Evolutionary conservation across 2,329 filamentous ascomycete species (phyloP), one percentile per base, ranked within the genome.

Genomic region (Penicillium digitatum): DNA sequence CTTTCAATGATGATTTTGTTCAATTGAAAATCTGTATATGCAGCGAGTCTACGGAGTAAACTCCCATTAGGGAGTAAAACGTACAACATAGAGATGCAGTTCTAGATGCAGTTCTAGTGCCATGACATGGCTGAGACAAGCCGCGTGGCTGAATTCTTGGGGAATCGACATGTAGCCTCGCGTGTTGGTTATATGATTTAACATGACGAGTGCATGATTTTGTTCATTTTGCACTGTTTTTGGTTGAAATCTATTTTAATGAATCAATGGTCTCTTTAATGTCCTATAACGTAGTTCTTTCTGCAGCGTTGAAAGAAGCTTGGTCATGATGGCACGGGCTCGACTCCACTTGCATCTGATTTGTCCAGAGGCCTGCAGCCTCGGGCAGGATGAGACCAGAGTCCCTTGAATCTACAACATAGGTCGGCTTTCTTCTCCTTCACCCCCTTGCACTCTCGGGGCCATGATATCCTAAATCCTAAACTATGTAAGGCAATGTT

Each of bases 391-490:
- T 32, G 10, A 31, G 10, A 31, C 26, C 49, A 16, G 14, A 11
- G 31, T 46, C 26, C 18, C 20, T 52, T 32, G 14, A 37, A 52
- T 51, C 39, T 51, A n/a, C n/a, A n/a, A n/a, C n/a, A n/a, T n/a
- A 51, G 39, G 37, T 51, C 37, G 37, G 35, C 11, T 9, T n/a
- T 35, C n/a, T 45, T 16, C 35, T 37, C 40, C 20, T 32, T 32
- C 26, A 27, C 14, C 48, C 39, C 39, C 29, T 50, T 43, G 26
- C 16, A 48, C 7, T 22, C 12, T 27, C 37, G 37, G 29, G 29
- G 44, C 44, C 22, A 53, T 48, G 51, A 42, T 35, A 53, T 42
- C 37, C 38, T 49, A 3, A 48, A 53, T 42, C 37, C 38, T 49
- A 3, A 48, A 5, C 24, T 29, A 51, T 45, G 51, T 53, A 53